Evolutionary conservation across 2,329 filamentous ascomycete species (phyloP).

Genomic region (Cercospora brassicicola): DNA sequence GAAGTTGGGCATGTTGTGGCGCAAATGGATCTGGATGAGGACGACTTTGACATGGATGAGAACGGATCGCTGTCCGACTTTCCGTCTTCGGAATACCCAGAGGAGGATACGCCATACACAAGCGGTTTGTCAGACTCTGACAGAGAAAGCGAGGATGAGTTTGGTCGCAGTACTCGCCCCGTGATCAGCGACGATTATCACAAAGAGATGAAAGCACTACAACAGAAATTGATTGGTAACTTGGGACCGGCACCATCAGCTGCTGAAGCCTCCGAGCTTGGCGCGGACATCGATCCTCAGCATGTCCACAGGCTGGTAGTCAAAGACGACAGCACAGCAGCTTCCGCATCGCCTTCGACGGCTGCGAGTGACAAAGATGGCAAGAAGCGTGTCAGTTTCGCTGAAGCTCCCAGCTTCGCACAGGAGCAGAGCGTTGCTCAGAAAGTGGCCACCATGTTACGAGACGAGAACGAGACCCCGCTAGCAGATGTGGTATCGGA

Average conservation of each 20-base stretch:
- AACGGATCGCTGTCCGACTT: constrained; percentile 30
- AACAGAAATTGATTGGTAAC: constrained; percentile 69
- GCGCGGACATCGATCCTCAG: constrained; percentile 49
- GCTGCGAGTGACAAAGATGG: constrained; percentile 39
- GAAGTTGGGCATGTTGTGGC: constrained; percentile 92
- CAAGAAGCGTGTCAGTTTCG: constrained; percentile 78
- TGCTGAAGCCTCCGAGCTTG: constrained; percentile 37
- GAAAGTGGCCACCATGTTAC: constrained; percentile 28
- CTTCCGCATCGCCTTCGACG: constrained; percentile 22
- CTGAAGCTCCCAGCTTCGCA: constrained; percentile 70
- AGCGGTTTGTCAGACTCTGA: constrained; percentile 63
- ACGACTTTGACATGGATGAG: constrained; percentile 56
- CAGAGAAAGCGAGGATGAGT: constrained; percentile 69
- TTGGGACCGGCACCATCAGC: constrained; percentile 52
- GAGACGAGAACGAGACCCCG: constrained; percentile 25
- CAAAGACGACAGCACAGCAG: constrained; percentile 28
- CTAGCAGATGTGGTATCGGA: constrained; percentile 47
- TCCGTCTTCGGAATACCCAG: constrained; percentile 35
- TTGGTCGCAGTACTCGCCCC: constrained; percentile 68
- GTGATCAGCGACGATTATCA: constrained; percentile 73
- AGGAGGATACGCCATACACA: constrained; percentile 44
- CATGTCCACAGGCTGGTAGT: constrained; percentile 59
- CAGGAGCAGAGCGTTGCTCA: constrained; percentile 40
- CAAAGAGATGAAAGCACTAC: constrained; percentile 79
- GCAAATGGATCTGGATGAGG: constrained; percentile 75